A percentile compares a stretch with the other conserved stretches of the same genome.
Conservation (phyloP, 257 asterid genomes). For the Solanum chaucha region DNA sequence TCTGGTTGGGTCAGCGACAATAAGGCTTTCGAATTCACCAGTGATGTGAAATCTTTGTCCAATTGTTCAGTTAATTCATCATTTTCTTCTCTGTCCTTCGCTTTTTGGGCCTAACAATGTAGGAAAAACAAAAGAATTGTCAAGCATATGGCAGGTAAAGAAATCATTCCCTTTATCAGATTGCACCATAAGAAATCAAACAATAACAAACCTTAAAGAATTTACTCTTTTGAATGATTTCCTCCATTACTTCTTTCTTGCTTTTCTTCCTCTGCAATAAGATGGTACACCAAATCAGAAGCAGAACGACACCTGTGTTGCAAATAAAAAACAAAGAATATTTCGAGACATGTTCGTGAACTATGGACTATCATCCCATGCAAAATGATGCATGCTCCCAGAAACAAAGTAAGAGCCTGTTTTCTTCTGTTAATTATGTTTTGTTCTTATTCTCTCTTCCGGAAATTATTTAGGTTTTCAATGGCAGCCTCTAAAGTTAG, state of each 20-base stretch:
- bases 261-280: conserved; percentile 68
- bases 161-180: conserved; percentile 4
- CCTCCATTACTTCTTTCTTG: conserved; percentile 97
- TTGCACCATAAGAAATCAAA: conserved; percentile 1
- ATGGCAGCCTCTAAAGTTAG: not conserved
- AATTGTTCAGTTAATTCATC: conserved; percentile 58
- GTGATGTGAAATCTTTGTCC: conserved; percentile 65
- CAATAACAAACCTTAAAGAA: conserved; percentile 62
- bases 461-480: not conserved
- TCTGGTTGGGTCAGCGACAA: conserved; percentile 66
- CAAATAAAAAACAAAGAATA: not conserved
- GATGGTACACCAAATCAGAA: conserved; percentile 8
- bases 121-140: conserved; percentile 4
- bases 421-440: not conserved
- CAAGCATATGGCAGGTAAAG: not conserved
- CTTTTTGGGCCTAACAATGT: conserved; percentile 77
- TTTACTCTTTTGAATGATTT: conserved; percentile 82
- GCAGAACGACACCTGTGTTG: not conserved
- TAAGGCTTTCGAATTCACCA: conserved; percentile 72
- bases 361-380: not conserved
- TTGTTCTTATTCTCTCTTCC: not conserved
- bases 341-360: not conserved
- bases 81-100: conserved; percentile 88
- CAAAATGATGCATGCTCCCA: not conserved
- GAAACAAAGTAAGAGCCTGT: not conserved